Conservation (phyloP, 768 basidiomycete genomes). For the Collybia nuda region DNA sequence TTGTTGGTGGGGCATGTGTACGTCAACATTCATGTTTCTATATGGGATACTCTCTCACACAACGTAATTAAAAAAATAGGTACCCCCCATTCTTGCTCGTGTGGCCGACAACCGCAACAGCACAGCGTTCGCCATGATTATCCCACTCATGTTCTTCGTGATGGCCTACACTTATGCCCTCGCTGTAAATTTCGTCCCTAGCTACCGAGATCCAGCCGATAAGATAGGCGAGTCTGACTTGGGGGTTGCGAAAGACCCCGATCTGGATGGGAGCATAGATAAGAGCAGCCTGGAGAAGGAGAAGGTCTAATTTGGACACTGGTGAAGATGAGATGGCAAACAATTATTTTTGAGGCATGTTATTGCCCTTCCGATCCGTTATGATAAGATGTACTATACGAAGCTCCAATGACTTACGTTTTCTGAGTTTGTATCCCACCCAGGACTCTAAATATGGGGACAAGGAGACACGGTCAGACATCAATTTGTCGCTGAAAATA, state of each 20-base stretch:
- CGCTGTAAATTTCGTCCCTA: constrained; percentile 28
- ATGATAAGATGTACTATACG: not conserved
- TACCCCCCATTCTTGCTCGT: constrained; percentile 28
- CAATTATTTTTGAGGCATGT: not conserved
- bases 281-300: constrained; percentile 3
- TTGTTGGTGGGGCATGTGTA: constrained; percentile 32
- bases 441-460: too few relatives aligned
- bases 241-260: not conserved
- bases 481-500: too few relatives aligned
- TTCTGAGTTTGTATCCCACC: too few relatives aligned
- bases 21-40: constrained; percentile 1
- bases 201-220: constrained; percentile 25
- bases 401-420: too few relatives aligned
- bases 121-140: constrained; percentile 32
- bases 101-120: constrained; percentile 28
- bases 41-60: not conserved
- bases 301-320: not conserved
- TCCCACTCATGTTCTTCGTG: constrained; percentile 28
- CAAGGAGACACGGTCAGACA: too few relatives aligned
- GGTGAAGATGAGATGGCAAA: not conserved
- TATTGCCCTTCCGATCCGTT: not conserved
- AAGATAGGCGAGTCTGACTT: constrained; percentile 15
- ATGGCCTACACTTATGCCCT: constrained; percentile 25
- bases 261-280: not conserved
- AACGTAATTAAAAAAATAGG: constrained; percentile 6